phyloP scores from a whole-genome alignment of 768 basidiomycete species.

The Roridomyces roridus region DNA sequence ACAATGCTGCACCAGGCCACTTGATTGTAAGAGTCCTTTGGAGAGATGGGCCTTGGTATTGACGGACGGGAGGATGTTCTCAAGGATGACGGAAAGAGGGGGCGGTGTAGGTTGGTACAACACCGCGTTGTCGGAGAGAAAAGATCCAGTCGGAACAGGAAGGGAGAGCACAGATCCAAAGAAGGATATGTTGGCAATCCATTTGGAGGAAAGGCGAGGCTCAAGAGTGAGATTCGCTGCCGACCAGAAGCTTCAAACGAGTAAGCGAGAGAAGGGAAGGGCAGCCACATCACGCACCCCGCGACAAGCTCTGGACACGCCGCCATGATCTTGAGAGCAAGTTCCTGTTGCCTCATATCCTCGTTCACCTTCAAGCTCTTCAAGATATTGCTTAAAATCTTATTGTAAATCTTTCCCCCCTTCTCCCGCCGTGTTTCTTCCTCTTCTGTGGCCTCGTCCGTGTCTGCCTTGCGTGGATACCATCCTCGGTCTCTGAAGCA shows the following conservation, averaged over 20 bases:
- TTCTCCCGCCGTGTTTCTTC: constrained; percentile 39
- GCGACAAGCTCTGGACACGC: constrained; percentile 89
- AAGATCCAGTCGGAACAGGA: constrained; percentile 68
- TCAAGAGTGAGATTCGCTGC: constrained; percentile 75
- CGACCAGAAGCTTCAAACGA: constrained; percentile 69
- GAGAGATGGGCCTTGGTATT: constrained; percentile 77
- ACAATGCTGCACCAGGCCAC: constrained; percentile 84
- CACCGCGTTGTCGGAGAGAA: constrained; percentile 54
- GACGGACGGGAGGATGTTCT: constrained; percentile 77
- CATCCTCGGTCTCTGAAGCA: constrained; percentile 92
- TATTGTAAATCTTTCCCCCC: constrained; percentile 73
- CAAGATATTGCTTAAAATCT: constrained; percentile 79
- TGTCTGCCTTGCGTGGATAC: constrained; percentile 72
- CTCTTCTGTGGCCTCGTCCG: constrained; percentile 46
- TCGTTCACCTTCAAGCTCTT: constrained; percentile 86
- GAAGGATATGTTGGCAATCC: constrained; percentile 90
- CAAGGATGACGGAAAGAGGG: constrained; percentile 69
- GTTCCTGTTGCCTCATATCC: constrained; percentile 83
- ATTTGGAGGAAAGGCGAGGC: constrained; percentile 86
- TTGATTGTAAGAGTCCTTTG: constrained; percentile 78
- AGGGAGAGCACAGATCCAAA: constrained; percentile 81
- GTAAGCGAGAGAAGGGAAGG: constrained; percentile 8
- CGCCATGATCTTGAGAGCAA: constrained; percentile 78
- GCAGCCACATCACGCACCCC: constrained; percentile 51
- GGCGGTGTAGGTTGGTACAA: constrained; percentile 79